phyloP scores from a whole-genome alignment of 306 rosid species.

The Ormosia emarginata region DNA sequence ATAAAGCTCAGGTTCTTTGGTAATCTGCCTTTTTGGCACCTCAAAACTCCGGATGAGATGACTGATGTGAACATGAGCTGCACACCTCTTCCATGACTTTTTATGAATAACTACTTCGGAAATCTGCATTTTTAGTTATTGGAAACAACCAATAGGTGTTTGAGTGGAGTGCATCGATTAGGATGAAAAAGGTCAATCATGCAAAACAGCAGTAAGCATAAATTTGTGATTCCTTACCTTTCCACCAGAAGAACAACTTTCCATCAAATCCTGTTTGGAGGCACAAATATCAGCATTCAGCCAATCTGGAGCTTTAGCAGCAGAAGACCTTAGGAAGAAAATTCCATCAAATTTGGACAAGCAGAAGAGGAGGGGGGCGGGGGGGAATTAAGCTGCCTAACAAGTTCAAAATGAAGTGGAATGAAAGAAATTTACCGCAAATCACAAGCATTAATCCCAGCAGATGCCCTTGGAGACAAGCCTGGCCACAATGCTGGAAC shows the following conservation, averaged over 20 bases:
- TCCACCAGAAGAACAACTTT: slow-evolving; percentile 22
- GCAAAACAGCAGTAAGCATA: background rate
- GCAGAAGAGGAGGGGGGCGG: background rate
- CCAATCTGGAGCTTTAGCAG: slow-evolving; percentile 28
- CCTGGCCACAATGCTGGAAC: slow-evolving; percentile 42
- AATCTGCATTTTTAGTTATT: slow-evolving; percentile 32
- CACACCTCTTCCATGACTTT: slow-evolving; percentile 55
- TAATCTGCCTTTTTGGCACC: slow-evolving; percentile 19
- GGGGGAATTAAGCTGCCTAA: background rate
- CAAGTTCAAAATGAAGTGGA: slow-evolving; percentile 11
- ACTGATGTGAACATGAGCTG: slow-evolving; percentile 64
- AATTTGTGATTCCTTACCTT: slow-evolving; percentile 23
- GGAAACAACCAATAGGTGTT: background rate
- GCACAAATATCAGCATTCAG: slow-evolving; percentile 15
- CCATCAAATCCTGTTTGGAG: slow-evolving; percentile 28
- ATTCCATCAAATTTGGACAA: slow-evolving; percentile 5
- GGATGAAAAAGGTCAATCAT: background rate
- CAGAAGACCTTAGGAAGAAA: slow-evolving; percentile 23
- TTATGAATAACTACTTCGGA: slow-evolving; percentile 13
- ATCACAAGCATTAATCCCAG: slow-evolving; percentile 20
- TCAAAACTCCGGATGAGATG: slow-evolving; percentile 44
- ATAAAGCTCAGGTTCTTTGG: slow-evolving; percentile 10
- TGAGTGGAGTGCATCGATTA: background rate
- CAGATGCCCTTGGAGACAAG: slow-evolving; percentile 13
- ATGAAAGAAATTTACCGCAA: slow-evolving; percentile 25